A percentile compares a stretch with the other conserved stretches of the same genome.
Conservation (phyloP, 73 alveolate genomes). For the Blepharisma stoltei region DNA sequence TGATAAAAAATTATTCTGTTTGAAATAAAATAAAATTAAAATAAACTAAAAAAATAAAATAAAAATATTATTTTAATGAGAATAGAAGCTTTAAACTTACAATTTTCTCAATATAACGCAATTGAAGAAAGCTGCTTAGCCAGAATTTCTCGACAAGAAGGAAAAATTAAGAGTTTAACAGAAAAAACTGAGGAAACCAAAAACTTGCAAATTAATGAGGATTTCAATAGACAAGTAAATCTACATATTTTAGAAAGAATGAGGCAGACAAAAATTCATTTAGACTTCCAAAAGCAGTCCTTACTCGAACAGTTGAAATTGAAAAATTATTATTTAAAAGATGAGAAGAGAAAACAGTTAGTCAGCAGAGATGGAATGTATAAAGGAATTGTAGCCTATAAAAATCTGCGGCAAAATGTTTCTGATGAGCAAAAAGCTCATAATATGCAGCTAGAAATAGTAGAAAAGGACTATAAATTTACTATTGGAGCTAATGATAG, state of each 20-base stretch:
- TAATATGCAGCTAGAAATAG: slow-evolving; percentile 37
- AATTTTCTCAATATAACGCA: no score
- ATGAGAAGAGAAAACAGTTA: slow-evolving; percentile 44
- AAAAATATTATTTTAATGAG: no score
- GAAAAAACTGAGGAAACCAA: slow-evolving; percentile 42
- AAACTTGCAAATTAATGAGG: slow-evolving; percentile 39
- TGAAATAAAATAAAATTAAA: no score
- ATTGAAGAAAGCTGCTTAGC: neutral
- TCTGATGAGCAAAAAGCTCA: slow-evolving; percentile 51
- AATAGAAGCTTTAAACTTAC: no score
- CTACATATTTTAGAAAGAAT: slow-evolving; percentile 53
- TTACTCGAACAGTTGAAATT: slow-evolving; percentile 40
- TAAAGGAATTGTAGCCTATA: slow-evolving; percentile 30
- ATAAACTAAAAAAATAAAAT: no score
- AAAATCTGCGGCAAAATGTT: neutral
- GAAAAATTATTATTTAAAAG: slow-evolving; percentile 33
- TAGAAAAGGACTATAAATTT: slow-evolving; percentile 45
- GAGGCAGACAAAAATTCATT: slow-evolving; percentile 48
- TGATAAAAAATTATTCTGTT: no score
- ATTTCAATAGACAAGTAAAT: slow-evolving; percentile 35
- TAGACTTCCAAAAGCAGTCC: slow-evolving; percentile 39
- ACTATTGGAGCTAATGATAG: slow-evolving; percentile 48
- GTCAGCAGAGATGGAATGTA: slow-evolving; percentile 50
- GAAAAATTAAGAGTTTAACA: slow-evolving; percentile 35
- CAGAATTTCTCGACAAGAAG: neutral